Evolutionary conservation across 768 basidiomycete species (phyloP).

Genomic region (Pholiota conissans): DNA sequence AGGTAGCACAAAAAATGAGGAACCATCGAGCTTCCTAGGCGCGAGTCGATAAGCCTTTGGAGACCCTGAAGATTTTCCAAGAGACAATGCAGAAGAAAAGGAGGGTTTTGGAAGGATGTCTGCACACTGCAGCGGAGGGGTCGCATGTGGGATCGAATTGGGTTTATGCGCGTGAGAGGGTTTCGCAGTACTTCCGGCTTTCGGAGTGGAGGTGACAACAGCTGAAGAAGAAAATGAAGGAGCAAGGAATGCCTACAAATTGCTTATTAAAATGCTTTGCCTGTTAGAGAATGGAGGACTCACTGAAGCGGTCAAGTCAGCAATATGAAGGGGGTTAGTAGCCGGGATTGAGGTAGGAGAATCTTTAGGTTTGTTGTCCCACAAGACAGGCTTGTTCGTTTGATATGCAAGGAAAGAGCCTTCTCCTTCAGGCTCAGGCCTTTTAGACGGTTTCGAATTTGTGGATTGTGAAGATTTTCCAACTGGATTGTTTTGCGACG

Average conservation of each 20-base stretch:
- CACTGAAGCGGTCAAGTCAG: constrained; percentile 15
- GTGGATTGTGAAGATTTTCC: constrained; percentile 3
- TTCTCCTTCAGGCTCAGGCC: background rate
- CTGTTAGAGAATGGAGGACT: background rate
- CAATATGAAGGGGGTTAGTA: constrained; percentile 6
- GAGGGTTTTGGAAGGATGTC: background rate
- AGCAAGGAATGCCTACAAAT: constrained; percentile 13
- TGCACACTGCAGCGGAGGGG: constrained; percentile 14
- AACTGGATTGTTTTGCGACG: background rate
- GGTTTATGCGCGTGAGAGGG: constrained; percentile 36
- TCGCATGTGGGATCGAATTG: constrained; percentile 34
- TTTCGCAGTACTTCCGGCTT: constrained; percentile 14
- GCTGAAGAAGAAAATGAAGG: constrained; percentile 21
- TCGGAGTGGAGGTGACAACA: constrained; percentile 24
- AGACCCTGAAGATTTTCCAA: background rate
- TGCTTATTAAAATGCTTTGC: background rate
- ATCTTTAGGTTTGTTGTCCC: background rate
- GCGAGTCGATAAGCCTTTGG: constrained; percentile 1
- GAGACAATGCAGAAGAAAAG: background rate
- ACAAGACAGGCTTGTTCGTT: background rate
- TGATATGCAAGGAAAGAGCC: background rate
- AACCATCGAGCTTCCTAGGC: constrained; percentile 1
- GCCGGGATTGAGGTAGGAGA: background rate
- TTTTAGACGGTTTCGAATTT: background rate
- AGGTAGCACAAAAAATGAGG: constrained; percentile 20